Base-by-base conservation (phyloP, 2,329 filamentous ascomycete species). In the Aspergillus texensis region DNA sequence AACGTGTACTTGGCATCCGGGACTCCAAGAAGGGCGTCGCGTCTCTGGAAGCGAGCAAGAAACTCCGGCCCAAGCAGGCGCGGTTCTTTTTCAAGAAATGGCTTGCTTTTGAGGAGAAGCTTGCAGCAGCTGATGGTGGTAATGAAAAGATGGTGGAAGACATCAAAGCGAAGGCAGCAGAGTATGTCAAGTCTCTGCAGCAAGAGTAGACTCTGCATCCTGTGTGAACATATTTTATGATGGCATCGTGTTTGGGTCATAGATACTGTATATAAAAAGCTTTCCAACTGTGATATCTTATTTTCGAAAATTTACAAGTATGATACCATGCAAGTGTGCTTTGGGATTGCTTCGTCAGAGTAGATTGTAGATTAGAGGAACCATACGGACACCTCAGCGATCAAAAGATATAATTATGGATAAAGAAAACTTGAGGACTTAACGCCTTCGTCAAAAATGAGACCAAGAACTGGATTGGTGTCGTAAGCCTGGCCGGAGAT, bases 81-180 rank as follows among this genome's bases (percentile, higher is more conserved):
- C 89, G 90, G 81, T 90, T 89, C 74, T 92, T 96, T 83, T 99
- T 98, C 81, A 92, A 92, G 81, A 87, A 91, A 70, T 99, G 95
- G 95, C 86, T 91, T 62, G 88, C 91, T 69, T 98, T 93, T 87
- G 95, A 99, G 82, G 88, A 90, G 79, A 86, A 85, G 76, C 80
- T 78, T 28, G 75, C 71, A 24, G 69, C 70, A 36, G 70, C 68
- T 19, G 75, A 77, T 54, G 72, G 87, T 63, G 92, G 91, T 2
- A 87, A 89, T 73, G 81, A 84, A 66, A 92, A 91, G 83, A 86
- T 85, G 69, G 83, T 88, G 56, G 90, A 92, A 74, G 86, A 84
- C 70, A 91, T 93, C 54, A 88, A 88, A 74, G 88, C 86, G 21
- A 84, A 88, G 76, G 91, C 91, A 58, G 85, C 84, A 72, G 89